A percentile compares a stretch with the other conserved stretches of the same genome.
phyloP scores from a whole-genome alignment of 768 basidiomycete genomes.

The Pulveroboletus sp. region DNA sequence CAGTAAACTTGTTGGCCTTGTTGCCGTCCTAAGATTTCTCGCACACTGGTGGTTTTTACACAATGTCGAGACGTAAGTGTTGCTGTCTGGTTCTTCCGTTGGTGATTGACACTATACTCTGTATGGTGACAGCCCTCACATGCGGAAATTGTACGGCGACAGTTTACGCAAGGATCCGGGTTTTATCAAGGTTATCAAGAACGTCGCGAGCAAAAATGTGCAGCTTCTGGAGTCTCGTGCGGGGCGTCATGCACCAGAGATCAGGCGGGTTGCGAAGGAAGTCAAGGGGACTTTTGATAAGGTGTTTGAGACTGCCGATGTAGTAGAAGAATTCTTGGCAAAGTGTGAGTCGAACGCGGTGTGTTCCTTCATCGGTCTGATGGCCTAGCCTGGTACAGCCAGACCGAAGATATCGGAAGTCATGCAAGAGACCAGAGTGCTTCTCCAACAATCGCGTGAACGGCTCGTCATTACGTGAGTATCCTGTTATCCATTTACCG shows the following conservation, averaged over 20 bases:
- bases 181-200: conserved; percentile 97
- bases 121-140: conserved; percentile 73
- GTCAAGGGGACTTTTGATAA: conserved; percentile 94
- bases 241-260: conserved; percentile 76
- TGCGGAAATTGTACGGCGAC: conserved; percentile 93
- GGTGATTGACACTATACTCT: neutral
- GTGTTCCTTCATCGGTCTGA: conserved; percentile 4
- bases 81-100: neutral
- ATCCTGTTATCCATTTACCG: neutral
- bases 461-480: conserved; percentile 37
- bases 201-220: conserved; percentile 80
- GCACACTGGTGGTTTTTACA: conserved; percentile 96
- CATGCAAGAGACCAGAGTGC: conserved; percentile 86
- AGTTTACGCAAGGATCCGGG: conserved; percentile 93
- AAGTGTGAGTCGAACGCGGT: conserved; percentile 56
- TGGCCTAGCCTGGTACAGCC: conserved; percentile 43
- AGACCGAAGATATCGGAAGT: conserved; percentile 84
- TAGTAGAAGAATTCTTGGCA: conserved; percentile 88
- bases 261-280: conserved; percentile 80
- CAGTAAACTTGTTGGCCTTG: conserved; percentile 81
- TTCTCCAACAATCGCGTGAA: conserved; percentile 88
- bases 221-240: conserved; percentile 70
- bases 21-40: conserved; percentile 81
- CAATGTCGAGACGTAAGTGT: conserved; percentile 81
- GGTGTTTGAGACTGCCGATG: conserved; percentile 90